Evolutionary conservation across 169 alveolate species (phyloP), one percentile per base, ranked within the genome.

Genomic region (Plasmodium gonderi): DNA sequence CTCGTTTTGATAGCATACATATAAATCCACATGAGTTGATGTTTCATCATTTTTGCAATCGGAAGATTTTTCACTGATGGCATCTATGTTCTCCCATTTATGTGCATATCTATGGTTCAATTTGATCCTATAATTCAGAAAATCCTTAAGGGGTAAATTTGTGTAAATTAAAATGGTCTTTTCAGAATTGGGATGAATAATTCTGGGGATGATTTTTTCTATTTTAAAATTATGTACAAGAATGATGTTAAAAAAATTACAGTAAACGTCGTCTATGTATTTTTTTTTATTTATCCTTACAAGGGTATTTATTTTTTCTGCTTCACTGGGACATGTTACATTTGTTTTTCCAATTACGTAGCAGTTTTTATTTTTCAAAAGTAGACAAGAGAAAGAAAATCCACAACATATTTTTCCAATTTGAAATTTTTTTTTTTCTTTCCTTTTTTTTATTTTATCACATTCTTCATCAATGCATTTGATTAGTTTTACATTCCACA

Each of bases 361-460:
- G 17, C 92, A 85, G 67, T 85, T 85, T 54, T 75, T 54, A 17
- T 72, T 74, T 17, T 72, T 74, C 47, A 85, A 74, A 40, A 85
- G 87, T 1, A 85, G 64, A 3, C 87, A 72, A 17, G 92, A 85
- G 67, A 85, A 85, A 31, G 92, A 85, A 36, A 85, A 85, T 4
- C 92, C 92, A 5, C 92, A 85, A 42, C 92, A 85, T 33, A 85
- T n/a, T 85, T 85, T 85, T 75, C 12, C 2, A 8, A 85, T 36
- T 36, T 60, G 67, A 11, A 85, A 74, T 44, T 51, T 44, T 29
- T 85, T 74, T 51, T 72, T 54, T 3, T 36, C 23, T 33, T 77
- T 83, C 8, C 20, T 1, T 44, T 68, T 83, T 20, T 33, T 51
- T 12, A 26, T 60, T 31, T 51, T 36, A 64, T 54, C 17, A 49